These are phyloP conservation scores for Vigna reflexopilosa DNA, from an alignment of 306 rosid species.

Conservation along the genomic window DNA sequence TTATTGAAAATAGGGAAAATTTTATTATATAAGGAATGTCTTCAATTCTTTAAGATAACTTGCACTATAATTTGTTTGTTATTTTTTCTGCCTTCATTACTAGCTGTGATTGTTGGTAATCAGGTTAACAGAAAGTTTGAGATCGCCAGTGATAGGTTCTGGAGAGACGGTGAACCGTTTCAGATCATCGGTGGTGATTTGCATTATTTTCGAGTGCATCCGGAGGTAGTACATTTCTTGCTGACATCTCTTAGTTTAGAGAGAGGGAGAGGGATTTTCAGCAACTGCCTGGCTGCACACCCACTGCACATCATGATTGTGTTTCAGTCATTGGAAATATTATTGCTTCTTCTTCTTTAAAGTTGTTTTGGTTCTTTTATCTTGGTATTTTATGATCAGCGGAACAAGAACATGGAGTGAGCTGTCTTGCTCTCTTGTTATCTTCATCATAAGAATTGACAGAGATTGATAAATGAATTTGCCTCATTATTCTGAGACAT, in stretches of 20 bases:
- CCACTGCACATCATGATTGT: neutral
- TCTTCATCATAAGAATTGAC: neutral
- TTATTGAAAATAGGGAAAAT: neutral
- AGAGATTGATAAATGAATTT: neutral
- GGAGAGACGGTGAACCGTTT: conserved; percentile 86
- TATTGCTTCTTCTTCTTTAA: conserved; percentile 6
- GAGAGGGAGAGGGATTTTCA: conserved; percentile 18
- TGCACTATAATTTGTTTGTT: conserved; percentile 10
- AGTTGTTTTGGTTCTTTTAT: conserved; percentile 27
- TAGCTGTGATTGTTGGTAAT: conserved; percentile 35
- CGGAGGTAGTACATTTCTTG: conserved; percentile 72
- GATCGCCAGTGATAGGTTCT: conserved; percentile 72
- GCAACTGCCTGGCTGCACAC: neutral
- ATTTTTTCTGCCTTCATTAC: conserved; percentile 13
- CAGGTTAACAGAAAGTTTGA: conserved; percentile 69
- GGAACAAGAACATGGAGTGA: conserved; percentile 16
- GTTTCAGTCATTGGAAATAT: neutral
- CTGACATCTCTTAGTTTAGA: conserved; percentile 21
- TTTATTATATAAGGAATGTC: neutral
- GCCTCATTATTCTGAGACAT: conserved; percentile 3
- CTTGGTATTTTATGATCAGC: conserved; percentile 13
- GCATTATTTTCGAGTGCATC: conserved; percentile 94
- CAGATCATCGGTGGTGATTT: conserved; percentile 93
- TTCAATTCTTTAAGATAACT: conserved; percentile 9
- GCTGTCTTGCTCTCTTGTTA: conserved; percentile 11